These are phyloP conservation scores for Picea abies DNA, from an alignment of 83 land plant genomes.

Conservation along the genomic window DNA sequence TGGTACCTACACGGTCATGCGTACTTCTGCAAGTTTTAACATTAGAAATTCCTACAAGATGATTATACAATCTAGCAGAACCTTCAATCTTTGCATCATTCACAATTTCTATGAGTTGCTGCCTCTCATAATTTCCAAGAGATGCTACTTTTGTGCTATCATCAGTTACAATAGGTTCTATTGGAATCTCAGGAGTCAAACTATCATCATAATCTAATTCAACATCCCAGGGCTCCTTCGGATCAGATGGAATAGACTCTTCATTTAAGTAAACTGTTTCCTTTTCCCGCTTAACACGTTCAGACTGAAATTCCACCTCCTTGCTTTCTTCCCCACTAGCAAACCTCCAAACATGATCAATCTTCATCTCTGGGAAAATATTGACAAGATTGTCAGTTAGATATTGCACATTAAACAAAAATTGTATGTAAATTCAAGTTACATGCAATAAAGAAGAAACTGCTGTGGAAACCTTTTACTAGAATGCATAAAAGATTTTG, in stretches of 20 bases:
- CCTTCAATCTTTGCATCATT: slow-evolving; percentile 1
- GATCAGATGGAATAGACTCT: slow-evolving; percentile 62
- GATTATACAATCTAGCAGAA: not conserved
- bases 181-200: slow-evolving; percentile 70
- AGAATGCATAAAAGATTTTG: not conserved
- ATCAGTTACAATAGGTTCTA: slow-evolving; percentile 49
- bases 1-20: slow-evolving; percentile 2
- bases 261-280: slow-evolving; percentile 43
- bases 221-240: slow-evolving; percentile 80
- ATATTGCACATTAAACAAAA: slow-evolving; percentile 2
- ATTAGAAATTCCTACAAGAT: not conserved
- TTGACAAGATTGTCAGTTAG: slow-evolving; percentile 10
- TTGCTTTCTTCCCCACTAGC: slow-evolving; percentile 75
- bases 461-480: not conserved
- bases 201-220: slow-evolving; percentile 85
- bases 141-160: slow-evolving; percentile 2
- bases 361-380: slow-evolving; percentile 53
- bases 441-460: not conserved
- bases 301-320: slow-evolving; percentile 60
- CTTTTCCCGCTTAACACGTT: slow-evolving; percentile 52
- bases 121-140: not conserved
- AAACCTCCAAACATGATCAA: slow-evolving; percentile 48
- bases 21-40: not conserved
- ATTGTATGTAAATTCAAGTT: not conserved
- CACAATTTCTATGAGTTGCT: slow-evolving; percentile 8